Base-by-base conservation (phyloP, 2,329 filamentous ascomycete genomes). In the Sphaerulina musiva region DNA sequence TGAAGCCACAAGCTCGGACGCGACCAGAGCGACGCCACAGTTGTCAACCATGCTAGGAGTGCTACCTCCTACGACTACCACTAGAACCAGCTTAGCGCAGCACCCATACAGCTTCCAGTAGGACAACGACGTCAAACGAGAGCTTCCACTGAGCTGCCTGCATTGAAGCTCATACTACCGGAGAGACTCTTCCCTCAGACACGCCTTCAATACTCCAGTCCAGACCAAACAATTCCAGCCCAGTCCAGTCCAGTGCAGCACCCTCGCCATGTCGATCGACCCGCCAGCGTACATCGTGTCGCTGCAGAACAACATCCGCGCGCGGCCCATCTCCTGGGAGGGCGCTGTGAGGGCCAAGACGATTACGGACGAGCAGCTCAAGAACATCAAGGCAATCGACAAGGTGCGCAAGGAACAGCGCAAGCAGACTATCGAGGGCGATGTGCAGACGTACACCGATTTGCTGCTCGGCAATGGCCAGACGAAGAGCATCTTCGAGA, bases 271-370 rank as follows among this genome's bases (percentile, higher is more conserved):
- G 91, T 92, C 90, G 70, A 82, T 95, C 72, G 90, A 96, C 70
- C 87, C 89, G 64, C 91, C 91, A 56, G 87, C 88, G 56, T 96
- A 96, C 73, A 81, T 88, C 61, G 80, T 83, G 69, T 92, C 89
- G 64, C 81, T 96, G 64, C 91, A 95, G 78, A 95, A 89, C 82
- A 97, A 97, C 79, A 95, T 97, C 72, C 89, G 93, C 69, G 87
- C 89, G 69, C 84, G 93, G 64, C 91, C 91, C 62, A 95, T 98
- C 74, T 91, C 92, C 55, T 98, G 93, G 93, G 92, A 97, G 74
- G 92, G 92, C 66, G 91, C 92, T 66, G 89, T 95, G 63, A 84
- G 93, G 72, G 89, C 89, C 65, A 89, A 91, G 72, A 93, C 89
- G 68, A 87, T 98, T 74, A 95, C 88, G 55, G 92, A 97, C 64